These are phyloP conservation scores for Helicocarpus griseus DNA, from an alignment of 2,329 filamentous ascomycete genomes.

Conservation along the genomic window DNA sequence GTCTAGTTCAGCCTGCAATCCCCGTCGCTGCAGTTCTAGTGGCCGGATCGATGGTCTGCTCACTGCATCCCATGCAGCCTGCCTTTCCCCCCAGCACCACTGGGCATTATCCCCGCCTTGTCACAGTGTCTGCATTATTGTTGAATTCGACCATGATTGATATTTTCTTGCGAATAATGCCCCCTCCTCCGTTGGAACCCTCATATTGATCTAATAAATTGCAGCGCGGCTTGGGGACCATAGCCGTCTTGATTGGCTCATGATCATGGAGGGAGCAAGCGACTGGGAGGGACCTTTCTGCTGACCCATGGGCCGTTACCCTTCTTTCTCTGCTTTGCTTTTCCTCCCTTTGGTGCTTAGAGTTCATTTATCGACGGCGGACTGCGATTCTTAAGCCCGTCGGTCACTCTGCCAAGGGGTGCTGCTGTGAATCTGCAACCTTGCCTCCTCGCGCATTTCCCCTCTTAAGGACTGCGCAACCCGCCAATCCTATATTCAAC, in stretches of 20 bases:
- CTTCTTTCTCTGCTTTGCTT: neutral
- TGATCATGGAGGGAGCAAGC: neutral
- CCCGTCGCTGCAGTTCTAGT: slow-evolving; percentile 1
- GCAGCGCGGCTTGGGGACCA: neutral
- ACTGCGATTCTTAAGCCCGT: slow-evolving; percentile 1
- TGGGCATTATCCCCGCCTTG: slow-evolving; percentile 1
- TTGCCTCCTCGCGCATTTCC: neutral
- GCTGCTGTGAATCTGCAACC: neutral
- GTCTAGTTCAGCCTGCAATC: neutral
- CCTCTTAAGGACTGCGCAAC: slow-evolving; percentile 2
- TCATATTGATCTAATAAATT: neutral
- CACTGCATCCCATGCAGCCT: neutral
- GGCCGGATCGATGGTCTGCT: neutral
- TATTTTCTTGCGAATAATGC: neutral
- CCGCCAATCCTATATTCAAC: neutral
- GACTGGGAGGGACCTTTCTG: neutral
- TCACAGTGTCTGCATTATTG: neutral
- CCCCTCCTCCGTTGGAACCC: neutral
- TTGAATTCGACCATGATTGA: neutral
- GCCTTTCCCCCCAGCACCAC: neutral
- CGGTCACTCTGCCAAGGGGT: neutral
- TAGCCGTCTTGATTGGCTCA: neutral
- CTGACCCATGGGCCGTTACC: neutral
- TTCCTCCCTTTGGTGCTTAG: neutral
- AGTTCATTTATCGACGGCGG: neutral